phyloP scores from a whole-genome alignment of 805 yeast genomes.

The Pichia membranifaciens region DNA sequence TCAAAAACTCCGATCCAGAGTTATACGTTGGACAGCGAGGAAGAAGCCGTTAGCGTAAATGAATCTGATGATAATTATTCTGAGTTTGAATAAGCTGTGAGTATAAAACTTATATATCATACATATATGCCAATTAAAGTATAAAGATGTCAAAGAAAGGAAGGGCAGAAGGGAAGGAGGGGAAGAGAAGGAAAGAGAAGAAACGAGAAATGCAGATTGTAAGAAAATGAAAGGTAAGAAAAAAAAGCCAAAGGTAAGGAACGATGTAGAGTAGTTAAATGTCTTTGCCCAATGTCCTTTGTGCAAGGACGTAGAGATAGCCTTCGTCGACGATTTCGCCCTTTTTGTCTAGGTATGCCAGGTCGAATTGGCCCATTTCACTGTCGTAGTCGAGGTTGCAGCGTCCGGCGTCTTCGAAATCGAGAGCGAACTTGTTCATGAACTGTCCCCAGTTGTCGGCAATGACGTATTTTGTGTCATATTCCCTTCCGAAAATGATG shows the following conservation, averaged over 20 bases:
- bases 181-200: too few relatives aligned
- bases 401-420: constrained; percentile 25
- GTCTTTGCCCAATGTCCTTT: constrained; percentile 3
- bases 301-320: constrained; percentile 9
- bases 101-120: too few relatives aligned
- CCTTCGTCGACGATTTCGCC: constrained; percentile 7
- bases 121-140: too few relatives aligned
- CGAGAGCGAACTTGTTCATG: constrained; percentile 70
- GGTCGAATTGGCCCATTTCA: constrained; percentile 6
- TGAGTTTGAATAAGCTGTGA: constrained; percentile 1
- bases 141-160: neutral
- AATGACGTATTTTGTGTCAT: constrained; percentile 75
- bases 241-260: neutral
- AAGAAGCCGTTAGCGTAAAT: constrained; percentile 9
- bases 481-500: constrained; percentile 85
- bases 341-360: constrained; percentile 9
- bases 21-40: constrained; percentile 18
- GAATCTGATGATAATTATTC: constrained; percentile 14
- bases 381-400: constrained; percentile 10
- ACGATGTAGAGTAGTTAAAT: neutral
- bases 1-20: constrained; percentile 11
- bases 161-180: neutral
- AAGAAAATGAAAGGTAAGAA: neutral
- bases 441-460: constrained; percentile 89
- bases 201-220: neutral